Evolutionary conservation across 441 rosid species (phyloP).

Genomic region (Pelargonium australe): DNA sequence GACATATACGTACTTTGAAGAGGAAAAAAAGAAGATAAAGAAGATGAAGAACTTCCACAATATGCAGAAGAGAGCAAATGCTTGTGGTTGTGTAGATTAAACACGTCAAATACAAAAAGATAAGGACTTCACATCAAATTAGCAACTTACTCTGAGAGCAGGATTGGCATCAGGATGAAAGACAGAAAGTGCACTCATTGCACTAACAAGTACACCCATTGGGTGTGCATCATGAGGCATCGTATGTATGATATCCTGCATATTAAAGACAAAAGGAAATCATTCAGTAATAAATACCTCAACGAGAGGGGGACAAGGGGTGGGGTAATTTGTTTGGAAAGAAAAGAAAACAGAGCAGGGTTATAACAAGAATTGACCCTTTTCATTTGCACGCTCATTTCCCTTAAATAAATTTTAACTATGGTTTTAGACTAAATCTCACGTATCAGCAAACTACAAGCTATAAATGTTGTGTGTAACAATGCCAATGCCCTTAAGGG

Average conservation of each 20-base stretch:
- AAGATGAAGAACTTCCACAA: not conserved
- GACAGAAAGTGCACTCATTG: constrained; percentile 91
- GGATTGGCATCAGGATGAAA: constrained; percentile 99
- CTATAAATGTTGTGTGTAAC: not conserved
- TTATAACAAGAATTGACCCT: not conserved
- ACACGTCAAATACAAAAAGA: not conserved
- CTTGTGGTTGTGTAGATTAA: not conserved
- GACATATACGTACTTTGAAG: not conserved
- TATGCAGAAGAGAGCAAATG: not conserved
- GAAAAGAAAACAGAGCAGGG: not conserved
- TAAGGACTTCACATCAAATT: not conserved
- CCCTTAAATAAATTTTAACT: not conserved
- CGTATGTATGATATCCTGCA: constrained; percentile 78
- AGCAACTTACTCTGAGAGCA: constrained; percentile 70
- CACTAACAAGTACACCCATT: constrained; percentile 94
- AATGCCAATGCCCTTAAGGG: not conserved
- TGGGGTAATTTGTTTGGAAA: not conserved
- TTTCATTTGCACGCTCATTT: not conserved
- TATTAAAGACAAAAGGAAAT: constrained; percentile 14
- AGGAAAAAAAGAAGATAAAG: no score
- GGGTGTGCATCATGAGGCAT: constrained; percentile 99
- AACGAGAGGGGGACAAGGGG: not conserved
- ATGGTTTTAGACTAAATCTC: not conserved
- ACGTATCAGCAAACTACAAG: not conserved
- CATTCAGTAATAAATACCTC: not conserved